These are phyloP conservation scores for Vigna radiata DNA, from an alignment of 306 rosid genomes.

Conservation along the genomic window DNA sequence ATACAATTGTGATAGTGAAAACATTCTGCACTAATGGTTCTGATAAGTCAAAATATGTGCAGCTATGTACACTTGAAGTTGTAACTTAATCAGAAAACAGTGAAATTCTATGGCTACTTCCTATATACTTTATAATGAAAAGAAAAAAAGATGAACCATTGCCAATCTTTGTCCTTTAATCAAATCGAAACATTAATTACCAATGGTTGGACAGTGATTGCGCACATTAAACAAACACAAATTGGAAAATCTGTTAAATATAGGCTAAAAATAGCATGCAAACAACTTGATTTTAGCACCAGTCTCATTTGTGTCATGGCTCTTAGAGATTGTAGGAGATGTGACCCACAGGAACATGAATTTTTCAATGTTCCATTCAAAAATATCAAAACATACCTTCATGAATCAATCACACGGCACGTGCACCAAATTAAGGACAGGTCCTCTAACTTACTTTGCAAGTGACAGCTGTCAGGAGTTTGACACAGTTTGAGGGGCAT, in stretches of 20 bases:
- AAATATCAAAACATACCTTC: constrained; percentile 16
- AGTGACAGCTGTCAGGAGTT: constrained; percentile 47
- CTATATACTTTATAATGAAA: neutral
- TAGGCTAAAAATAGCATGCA: constrained; percentile 45
- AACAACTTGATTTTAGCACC: constrained; percentile 44
- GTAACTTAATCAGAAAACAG: neutral
- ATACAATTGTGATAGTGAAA: neutral
- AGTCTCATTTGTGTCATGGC: constrained; percentile 53
- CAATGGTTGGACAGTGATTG: constrained; percentile 30
- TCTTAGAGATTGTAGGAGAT: constrained; percentile 64
- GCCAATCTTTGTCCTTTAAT: too few relatives aligned
- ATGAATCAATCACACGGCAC: constrained; percentile 6
- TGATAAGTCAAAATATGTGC: neutral
- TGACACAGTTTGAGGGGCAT: constrained; percentile 29
- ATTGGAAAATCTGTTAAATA: constrained; percentile 36
- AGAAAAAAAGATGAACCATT: too few relatives aligned
- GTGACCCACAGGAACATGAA: constrained; percentile 19
- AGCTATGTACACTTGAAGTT: neutral
- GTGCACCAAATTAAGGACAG: constrained; percentile 35
- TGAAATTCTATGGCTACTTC: neutral
- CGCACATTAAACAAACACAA: constrained; percentile 23
- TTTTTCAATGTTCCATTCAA: constrained; percentile 32
- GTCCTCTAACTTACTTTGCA: constrained; percentile 35
- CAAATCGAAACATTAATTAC: neutral
- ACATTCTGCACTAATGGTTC: neutral